These are phyloP conservation scores for Phytophthora colocasiae DNA, from an alignment of 352 stramenopile genomes.

Conservation along the genomic window DNA sequence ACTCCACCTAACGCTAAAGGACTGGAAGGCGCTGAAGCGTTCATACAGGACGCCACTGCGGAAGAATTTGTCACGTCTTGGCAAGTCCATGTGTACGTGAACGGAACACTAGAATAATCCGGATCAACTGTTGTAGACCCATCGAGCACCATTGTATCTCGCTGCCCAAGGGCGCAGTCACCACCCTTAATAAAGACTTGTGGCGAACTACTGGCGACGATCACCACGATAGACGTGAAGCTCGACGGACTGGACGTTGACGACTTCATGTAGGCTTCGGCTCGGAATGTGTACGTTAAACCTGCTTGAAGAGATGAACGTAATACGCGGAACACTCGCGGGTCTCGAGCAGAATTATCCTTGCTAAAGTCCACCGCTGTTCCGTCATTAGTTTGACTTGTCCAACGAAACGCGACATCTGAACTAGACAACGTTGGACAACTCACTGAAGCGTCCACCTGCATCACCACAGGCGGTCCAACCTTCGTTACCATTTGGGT, in stretches of 20 bases:
- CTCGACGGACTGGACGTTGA: conserved; percentile 27
- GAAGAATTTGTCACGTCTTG: conserved; percentile 54
- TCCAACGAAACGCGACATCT: conserved; percentile 60
- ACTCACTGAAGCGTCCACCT: conserved; percentile 53
- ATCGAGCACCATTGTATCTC: conserved; percentile 61
- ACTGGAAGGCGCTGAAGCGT: conserved; percentile 3
- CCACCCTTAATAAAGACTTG: conserved; percentile 50
- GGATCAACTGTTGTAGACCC: conserved; percentile 58
- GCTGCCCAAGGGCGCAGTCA: conserved; percentile 53
- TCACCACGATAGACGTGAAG: conserved; percentile 50
- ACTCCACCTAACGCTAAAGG: conserved; percentile 24
- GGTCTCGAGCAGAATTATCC: conserved; percentile 66
- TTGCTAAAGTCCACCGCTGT: conserved; percentile 46
- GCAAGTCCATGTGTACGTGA: conserved; percentile 63
- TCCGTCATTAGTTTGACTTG: conserved; percentile 21
- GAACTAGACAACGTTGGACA: conserved; percentile 50
- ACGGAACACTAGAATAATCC: conserved; percentile 40
- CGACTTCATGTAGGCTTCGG: conserved; percentile 57
- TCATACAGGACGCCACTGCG: conserved; percentile 28
- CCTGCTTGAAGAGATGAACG: conserved; percentile 44
- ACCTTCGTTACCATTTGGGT: conserved; percentile 43
- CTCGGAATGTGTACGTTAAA: conserved; percentile 63
- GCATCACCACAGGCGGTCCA: conserved; percentile 47
- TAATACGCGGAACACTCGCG: conserved; percentile 60
- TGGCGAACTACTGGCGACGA: conserved; percentile 48